Base-by-base conservation (phyloP, 2,329 filamentous ascomycete genomes). In the Didymella pomorum region DNA sequence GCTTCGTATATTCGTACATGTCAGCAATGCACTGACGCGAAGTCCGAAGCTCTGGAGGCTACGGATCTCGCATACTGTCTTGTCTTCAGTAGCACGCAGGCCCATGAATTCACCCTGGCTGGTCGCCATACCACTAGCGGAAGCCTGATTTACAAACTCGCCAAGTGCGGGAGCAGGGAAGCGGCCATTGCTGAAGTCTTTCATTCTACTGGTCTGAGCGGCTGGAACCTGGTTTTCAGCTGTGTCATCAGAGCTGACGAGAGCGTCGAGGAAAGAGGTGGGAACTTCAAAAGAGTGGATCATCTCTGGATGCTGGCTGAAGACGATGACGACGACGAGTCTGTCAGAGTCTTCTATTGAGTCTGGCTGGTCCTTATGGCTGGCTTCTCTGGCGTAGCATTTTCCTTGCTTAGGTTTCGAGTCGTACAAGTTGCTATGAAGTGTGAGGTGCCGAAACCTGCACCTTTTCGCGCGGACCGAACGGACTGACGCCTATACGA, bases 91-190 rank as follows among this genome's bases (percentile, higher is more conserved):
- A 69, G 70, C 4, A 61, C 37, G n/a, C 68, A 73, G 28, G 64
- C 63, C 10, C 60, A 49, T 8, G 62, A 69, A 6, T 51, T 53
- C 0, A 65, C 67, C 23, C 45, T 58, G 2, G 54, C 59, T 33
- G 60, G 60, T 2, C 33, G 52, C 0, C 53, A 65, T 18, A 60
- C 49, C 48, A 62, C 63, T 4, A 21, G 50, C 26, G 72, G 71
- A 7, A 56, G 44, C 12, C 62, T 65, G 23, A 71, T 75, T 4
- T 75, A 71, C 64, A 75, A 66, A 42, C 31, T 76, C 7, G 46
- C 72, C 39, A 71, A 65, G 33, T 76, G 70, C 42, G 73, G 74
- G 4, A 73, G 71, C 48, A 65, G 73, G 7, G 71, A 75, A 21
- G 70, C 68, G 12, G 74, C 73, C 0, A 58, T 62, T 2, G 60